phyloP scores from a whole-genome alignment of 192 early-diverging fungal species.

The Funneliformis mosseae region DNA sequence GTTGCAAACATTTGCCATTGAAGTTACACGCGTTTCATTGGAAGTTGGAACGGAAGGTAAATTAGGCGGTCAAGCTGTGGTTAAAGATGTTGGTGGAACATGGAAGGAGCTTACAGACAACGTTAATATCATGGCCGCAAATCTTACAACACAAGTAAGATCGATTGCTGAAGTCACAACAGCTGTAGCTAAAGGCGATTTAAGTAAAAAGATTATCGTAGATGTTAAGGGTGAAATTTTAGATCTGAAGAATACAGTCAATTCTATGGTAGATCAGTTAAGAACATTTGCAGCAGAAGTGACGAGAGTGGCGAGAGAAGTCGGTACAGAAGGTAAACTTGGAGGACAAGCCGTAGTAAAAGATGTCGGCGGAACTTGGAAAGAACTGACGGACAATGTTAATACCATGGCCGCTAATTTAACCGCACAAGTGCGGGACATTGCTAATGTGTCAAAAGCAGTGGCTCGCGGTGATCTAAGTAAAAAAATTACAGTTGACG shows the following conservation, averaged over 20 bases:
- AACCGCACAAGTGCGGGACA: slow-evolving; percentile 71
- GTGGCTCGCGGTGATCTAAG: slow-evolving; percentile 68
- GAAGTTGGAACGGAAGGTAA: slow-evolving; percentile 74
- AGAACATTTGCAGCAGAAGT: slow-evolving; percentile 65
- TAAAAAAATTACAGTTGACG: slow-evolving; percentile 65
- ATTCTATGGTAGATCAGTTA: slow-evolving; percentile 70
- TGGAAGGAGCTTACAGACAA: slow-evolving; percentile 76
- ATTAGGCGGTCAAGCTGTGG: slow-evolving; percentile 71
- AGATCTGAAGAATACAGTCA: slow-evolving; percentile 63
- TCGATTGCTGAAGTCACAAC: slow-evolving; percentile 68
- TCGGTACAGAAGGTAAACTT: slow-evolving; percentile 60
- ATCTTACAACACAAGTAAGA: slow-evolving; percentile 71
- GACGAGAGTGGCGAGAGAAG: slow-evolving; percentile 62
- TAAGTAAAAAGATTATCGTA: slow-evolving; percentile 61
- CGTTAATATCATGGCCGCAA: slow-evolving; percentile 73
- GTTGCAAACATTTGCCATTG: slow-evolving; percentile 63
- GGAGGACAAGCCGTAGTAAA: slow-evolving; percentile 60
- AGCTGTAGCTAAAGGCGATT: slow-evolving; percentile 70
- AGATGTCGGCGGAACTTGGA: slow-evolving; percentile 68
- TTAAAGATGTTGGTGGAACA: slow-evolving; percentile 62
- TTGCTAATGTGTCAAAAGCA: slow-evolving; percentile 64
- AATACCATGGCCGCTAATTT: slow-evolving; percentile 70
- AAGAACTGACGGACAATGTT: slow-evolving; percentile 65
- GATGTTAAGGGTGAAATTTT: slow-evolving; percentile 62
- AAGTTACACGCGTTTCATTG: slow-evolving; percentile 68